Conservation (phyloP, 495 filamentous ascomycete species). For the Pseudotulostoma volvatum region DNA sequence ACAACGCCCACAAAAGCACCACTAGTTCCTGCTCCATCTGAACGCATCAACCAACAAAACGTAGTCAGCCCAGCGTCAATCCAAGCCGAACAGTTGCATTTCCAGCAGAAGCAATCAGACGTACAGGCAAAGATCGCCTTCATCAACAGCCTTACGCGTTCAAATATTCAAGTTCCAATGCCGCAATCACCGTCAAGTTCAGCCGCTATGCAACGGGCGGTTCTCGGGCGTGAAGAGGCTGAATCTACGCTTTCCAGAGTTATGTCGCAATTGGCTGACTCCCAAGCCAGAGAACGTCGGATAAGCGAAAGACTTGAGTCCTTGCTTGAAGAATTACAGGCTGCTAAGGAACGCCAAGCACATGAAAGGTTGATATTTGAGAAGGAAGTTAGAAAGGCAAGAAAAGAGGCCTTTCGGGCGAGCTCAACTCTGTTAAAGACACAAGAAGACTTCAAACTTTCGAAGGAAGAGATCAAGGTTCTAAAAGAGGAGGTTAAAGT, state of each 20-base stretch:
- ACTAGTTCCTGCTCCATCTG: slow-evolving; percentile 57
- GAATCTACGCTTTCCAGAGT: slow-evolving; percentile 35
- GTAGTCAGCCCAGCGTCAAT: slow-evolving; percentile 24
- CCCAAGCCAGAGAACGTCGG: slow-evolving; percentile 52
- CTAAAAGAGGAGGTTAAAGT: slow-evolving; percentile 36
- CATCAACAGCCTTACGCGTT: slow-evolving; percentile 54
- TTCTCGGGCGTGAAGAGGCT: slow-evolving; percentile 72
- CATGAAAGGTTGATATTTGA: slow-evolving; percentile 63
- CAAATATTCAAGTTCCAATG: slow-evolving; percentile 38
- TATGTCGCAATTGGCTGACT: slow-evolving; percentile 53
- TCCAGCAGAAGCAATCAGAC: slow-evolving; percentile 39
- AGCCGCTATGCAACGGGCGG: slow-evolving; percentile 54
- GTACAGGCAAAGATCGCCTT: slow-evolving; percentile 77
- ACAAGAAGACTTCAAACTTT: slow-evolving; percentile 67
- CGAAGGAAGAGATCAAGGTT: slow-evolving; percentile 35
- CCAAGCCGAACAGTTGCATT: slow-evolving; percentile 30
- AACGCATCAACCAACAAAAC: slow-evolving; percentile 61
- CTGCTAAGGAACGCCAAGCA: slow-evolving; percentile 56
- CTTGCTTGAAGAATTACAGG: slow-evolving; percentile 61
- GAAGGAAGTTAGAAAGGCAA: slow-evolving; percentile 66
- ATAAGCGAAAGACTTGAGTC: slow-evolving; percentile 65
- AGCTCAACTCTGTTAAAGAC: slow-evolving; percentile 59
- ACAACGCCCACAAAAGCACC: slow-evolving; percentile 42
- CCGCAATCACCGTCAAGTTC: slow-evolving; percentile 7
- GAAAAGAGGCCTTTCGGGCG: slow-evolving; percentile 73